phyloP scores from a whole-genome alignment of 257 asterid species.

The Verbascum thapsus region DNA sequence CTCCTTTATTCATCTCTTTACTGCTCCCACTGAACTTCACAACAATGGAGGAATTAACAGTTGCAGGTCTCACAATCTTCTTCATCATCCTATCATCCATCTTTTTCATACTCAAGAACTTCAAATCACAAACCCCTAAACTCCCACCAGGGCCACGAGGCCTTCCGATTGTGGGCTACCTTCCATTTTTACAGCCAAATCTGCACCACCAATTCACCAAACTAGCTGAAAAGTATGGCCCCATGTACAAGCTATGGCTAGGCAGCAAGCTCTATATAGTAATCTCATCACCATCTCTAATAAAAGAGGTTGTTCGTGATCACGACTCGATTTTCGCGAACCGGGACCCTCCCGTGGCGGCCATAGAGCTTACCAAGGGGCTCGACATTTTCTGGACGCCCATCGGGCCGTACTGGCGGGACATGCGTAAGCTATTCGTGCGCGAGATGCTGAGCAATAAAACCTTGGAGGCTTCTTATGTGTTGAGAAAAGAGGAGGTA shows the following conservation, averaged over 20 bases:
- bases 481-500: neutral
- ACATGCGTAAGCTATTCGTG: neutral
- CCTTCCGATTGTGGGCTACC: constrained; percentile 46
- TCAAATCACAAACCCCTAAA: too few species aligned
- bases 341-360: constrained; percentile 19
- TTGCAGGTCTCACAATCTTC: too few species aligned
- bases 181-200: constrained; percentile 39
- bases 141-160: too few species aligned
- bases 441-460: neutral
- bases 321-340: constrained; percentile 43
- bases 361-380: too few species aligned
- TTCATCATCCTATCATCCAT: too few species aligned
- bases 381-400: too few species aligned
- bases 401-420: neutral
- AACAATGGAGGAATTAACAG: too few species aligned
- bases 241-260: constrained; percentile 37
- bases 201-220: constrained; percentile 37
- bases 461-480: neutral
- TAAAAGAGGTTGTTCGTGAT: constrained; percentile 40
- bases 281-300: constrained; percentile 37
- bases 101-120: too few species aligned
- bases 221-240: constrained; percentile 37
- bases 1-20: too few species aligned
- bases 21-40: too few species aligned
- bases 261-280: constrained; percentile 37